A percentile compares a stretch with the other conserved stretches of the same genome.
Conservation (phyloP, 1,139 yeast species). For the Saccharomyces hybrid region DNA sequence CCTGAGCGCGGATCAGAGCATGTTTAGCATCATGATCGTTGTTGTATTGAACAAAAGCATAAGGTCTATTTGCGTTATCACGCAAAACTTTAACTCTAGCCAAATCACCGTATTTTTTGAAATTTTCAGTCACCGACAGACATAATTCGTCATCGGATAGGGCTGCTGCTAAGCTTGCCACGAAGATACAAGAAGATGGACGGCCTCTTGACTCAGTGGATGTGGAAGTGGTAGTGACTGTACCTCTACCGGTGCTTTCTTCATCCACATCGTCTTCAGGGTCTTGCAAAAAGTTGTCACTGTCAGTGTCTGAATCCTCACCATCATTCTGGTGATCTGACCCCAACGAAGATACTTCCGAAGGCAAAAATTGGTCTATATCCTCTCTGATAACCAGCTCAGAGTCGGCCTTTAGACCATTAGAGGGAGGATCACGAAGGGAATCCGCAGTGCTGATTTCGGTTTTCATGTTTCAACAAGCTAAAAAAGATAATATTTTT, state of each 20-base stretch:
- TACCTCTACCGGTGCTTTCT: conserved; percentile 1
- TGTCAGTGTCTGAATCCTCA: not conserved
- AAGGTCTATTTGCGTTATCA: conserved; percentile 77
- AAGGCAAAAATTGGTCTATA: conserved; percentile 14
- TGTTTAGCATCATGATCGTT: conserved; percentile 59
- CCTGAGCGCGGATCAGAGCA: conserved; percentile 67
- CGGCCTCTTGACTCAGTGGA: conserved; percentile 34
- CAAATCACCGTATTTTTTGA: conserved; percentile 59
- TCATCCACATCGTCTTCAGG: conserved; percentile 4
- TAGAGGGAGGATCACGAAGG: not conserved
- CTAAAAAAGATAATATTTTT: not conserved
- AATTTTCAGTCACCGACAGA: conserved; percentile 57
- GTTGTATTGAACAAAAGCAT: conserved; percentile 85
- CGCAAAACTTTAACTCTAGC: conserved; percentile 77
- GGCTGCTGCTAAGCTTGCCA: conserved; percentile 64
- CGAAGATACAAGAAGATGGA: conserved; percentile 85
- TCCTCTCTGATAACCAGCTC: conserved; percentile 19
- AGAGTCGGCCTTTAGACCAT: conserved; percentile 2
- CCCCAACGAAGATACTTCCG: conserved; percentile 16
- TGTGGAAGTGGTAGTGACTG: not conserved
- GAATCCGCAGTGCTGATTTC: not conserved
- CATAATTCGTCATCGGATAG: conserved; percentile 63
- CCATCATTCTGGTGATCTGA: conserved; percentile 11
- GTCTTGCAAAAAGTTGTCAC: conserved; percentile 2
- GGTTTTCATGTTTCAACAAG: not conserved